Conservation (phyloP, 495 filamentous ascomycete genomes). For the Penicillium canariense region DNA sequence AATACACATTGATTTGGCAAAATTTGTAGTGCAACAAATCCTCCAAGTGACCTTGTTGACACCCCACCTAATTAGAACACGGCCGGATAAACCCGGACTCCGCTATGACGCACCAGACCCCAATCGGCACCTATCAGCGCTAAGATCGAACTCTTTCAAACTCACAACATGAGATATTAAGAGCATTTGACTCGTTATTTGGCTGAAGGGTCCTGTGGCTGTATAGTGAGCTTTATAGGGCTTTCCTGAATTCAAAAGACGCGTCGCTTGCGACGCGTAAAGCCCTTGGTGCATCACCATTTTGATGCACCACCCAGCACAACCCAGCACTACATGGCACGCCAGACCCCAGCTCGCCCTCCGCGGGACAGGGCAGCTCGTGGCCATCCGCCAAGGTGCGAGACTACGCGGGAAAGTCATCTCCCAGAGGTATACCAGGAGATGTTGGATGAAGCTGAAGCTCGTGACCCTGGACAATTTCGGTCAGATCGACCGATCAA, state of each 20-base stretch:
- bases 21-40: no score
- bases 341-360: constrained; percentile 20
- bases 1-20: no score
- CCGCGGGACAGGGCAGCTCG: constrained; percentile 15
- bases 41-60: no score
- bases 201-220: neutral
- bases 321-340: constrained; percentile 17
- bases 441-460: constrained; percentile 64
- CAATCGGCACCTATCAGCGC: constrained; percentile 10
- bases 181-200: neutral
- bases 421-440: constrained; percentile 61
- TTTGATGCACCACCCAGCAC: constrained; percentile 14
- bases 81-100: constrained; percentile 14
- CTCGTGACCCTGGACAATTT: constrained; percentile 34
- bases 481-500: constrained; percentile 41
- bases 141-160: constrained; percentile 5
- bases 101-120: constrained; percentile 22
- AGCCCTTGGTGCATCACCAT: neutral
- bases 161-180: neutral
- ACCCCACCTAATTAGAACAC: no score
- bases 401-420: constrained; percentile 16
- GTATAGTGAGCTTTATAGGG: neutral
- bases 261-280: neutral
- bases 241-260: neutral
- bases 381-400: constrained; percentile 12